Evolutionary conservation across 2,329 filamentous ascomycete genomes (phyloP), one percentile per base, ranked within the genome.

Genomic region (Rhynchosporium graminicola): DNA sequence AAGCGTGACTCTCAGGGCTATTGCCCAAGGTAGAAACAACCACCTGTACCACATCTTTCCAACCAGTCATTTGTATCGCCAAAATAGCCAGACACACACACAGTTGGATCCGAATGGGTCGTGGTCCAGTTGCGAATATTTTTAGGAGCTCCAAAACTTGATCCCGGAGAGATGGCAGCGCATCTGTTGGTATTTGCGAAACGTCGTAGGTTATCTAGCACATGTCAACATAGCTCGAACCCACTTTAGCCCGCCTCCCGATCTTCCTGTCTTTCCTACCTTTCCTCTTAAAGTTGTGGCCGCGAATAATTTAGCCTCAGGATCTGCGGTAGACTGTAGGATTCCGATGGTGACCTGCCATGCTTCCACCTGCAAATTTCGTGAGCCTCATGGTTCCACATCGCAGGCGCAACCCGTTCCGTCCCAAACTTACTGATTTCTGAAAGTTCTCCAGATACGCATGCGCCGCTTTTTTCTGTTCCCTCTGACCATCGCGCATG

Each of bases 231-330:
- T 55, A 28, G 50, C 15, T 45, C 50, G 36, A 43, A 48, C 26
- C 48, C 48, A 31, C 47, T 57, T 43, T 20, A 20, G 20, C 20
- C 28, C 26, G 15, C 43, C 33, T 40, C 58, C 43, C 45, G 40
- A 29, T 50, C 46, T 51, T 60, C 79, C 68, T 81, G 97, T 95
- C 88, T 99, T 99, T 82, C 79, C 69, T 81, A 98, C 95, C 88
- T 99, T 99, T 82, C 95, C 95, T 80, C 96, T 97, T 73, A 99
- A 81, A 58, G 95, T 99, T 52, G 94, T 98, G 63, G 95, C 95
- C 52, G 95, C 95, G 77, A 99, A 99, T 64, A 99, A 82, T 76
- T 95, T 95, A 31, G 91, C 91, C 76, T 97, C 92, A 57, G 89
- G 83, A 66, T 93, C 88, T 60, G 89, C 85, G 67, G 89, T 83